Evolutionary conservation across 768 basidiomycete species (phyloP).

Genomic region (Tulasnella sp.): DNA sequence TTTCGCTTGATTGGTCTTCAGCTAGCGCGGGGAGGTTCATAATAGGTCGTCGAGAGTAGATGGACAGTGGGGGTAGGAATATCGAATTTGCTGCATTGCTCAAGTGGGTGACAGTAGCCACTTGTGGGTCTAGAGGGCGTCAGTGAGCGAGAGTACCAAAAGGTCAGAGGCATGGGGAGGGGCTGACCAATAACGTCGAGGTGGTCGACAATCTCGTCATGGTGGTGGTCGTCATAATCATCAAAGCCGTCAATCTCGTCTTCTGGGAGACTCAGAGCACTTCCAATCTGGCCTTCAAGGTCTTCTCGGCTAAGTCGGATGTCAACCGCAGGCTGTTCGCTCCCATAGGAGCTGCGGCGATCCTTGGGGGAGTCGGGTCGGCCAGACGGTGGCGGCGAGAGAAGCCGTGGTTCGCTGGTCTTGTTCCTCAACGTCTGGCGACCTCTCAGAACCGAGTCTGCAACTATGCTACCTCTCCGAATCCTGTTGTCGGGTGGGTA

Average conservation of each 20-base stretch:
- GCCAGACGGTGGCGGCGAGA: not conserved
- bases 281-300: slow-evolving; percentile 22
- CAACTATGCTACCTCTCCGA: slow-evolving; percentile 18
- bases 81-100: slow-evolving; percentile 79
- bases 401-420: slow-evolving; percentile 7
- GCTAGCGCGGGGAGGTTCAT: slow-evolving; percentile 49
- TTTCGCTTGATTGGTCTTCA: slow-evolving; percentile 32
- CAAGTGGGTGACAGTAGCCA: slow-evolving; percentile 67
- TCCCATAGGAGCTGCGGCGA: slow-evolving; percentile 14
- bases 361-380: not conserved
- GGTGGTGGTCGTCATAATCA: slow-evolving; percentile 43
- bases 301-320: slow-evolving; percentile 15
- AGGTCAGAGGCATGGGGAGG: slow-evolving; percentile 8
- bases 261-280: slow-evolving; percentile 18
- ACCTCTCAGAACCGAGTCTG: not conserved
- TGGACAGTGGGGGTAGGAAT: slow-evolving; percentile 64
- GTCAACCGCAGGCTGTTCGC: slow-evolving; percentile 14
- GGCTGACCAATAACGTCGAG: slow-evolving; percentile 69
- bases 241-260: slow-evolving; percentile 15
- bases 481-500: not conserved
- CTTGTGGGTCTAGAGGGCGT: slow-evolving; percentile 55
- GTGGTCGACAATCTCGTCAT: slow-evolving; percentile 79
- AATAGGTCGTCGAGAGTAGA: slow-evolving; percentile 67
- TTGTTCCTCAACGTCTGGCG: not conserved
- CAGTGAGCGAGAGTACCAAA: not conserved